Conservation (phyloP, 2,329 filamentous ascomycete species). For the Myriangium duriaei region DNA sequence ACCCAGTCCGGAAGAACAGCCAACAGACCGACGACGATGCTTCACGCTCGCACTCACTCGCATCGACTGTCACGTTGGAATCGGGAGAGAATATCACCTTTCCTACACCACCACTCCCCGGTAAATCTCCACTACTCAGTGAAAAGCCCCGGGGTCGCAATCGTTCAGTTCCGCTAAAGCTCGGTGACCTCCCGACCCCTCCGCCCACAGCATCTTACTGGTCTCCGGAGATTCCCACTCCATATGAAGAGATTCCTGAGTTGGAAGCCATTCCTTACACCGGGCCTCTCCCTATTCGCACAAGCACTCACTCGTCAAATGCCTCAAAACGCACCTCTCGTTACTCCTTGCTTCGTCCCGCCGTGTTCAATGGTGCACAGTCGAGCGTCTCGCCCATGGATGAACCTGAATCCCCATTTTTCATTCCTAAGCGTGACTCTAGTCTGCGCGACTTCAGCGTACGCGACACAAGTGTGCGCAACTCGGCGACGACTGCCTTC, state of each 20-base stretch:
- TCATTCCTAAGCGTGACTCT: constrained; percentile 8
- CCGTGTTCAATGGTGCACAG: constrained; percentile 4
- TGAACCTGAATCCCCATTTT: not conserved
- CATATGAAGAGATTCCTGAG: constrained; percentile 7
- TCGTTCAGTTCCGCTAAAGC: constrained; percentile 1
- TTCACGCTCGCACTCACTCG: constrained; percentile 3
- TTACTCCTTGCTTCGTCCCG: constrained; percentile 3
- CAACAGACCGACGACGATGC: constrained; percentile 3
- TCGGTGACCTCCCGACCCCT: constrained; percentile 7
- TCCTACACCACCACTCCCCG: constrained; percentile 6
- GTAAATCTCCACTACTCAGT: constrained; percentile 2
- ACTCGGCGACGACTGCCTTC: not conserved
- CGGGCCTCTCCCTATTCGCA: constrained; percentile 2
- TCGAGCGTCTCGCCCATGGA: not conserved
- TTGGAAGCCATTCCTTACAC: constrained; percentile 7
- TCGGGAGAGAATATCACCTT: constrained; percentile 8
- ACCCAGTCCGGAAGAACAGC: constrained; percentile 2
- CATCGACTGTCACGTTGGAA: constrained; percentile 7
- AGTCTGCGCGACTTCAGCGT: constrained; percentile 2
- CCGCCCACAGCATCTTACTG: constrained; percentile 6
- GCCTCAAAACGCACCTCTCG: not conserved
- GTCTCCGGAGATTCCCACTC: constrained; percentile 9
- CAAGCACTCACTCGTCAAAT: constrained; percentile 1
- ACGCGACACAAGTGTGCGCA: constrained; percentile 1
- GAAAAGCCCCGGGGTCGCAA: not conserved